Conservation (phyloP, 2,329 filamentous ascomycete species). For the Venturia carpophila region DNA sequence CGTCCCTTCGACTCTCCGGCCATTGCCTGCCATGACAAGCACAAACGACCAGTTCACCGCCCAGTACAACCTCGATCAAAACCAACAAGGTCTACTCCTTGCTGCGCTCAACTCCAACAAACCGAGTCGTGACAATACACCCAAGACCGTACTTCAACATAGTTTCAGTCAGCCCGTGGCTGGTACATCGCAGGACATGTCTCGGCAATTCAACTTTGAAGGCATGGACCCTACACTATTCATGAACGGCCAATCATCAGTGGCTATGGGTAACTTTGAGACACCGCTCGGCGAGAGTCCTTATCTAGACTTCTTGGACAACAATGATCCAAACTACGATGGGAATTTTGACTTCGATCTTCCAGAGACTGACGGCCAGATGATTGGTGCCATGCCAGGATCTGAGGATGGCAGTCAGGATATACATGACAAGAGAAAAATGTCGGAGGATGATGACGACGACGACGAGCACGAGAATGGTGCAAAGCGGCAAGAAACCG, state of each 20-base stretch:
- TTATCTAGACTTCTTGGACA: conserved; percentile 74
- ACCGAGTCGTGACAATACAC: conserved; percentile 24
- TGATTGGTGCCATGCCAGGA: conserved; percentile 70
- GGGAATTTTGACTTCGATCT: conserved; percentile 62
- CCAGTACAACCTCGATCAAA: conserved; percentile 38
- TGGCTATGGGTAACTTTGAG: conserved; percentile 36
- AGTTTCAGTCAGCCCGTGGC: neutral
- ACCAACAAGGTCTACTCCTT: conserved; percentile 41
- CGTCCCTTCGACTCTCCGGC: neutral
- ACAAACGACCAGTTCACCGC: conserved; percentile 27
- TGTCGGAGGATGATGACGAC: conserved; percentile 55
- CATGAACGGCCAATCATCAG: conserved; percentile 6
- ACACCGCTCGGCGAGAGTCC: conserved; percentile 62
- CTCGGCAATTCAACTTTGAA: conserved; percentile 28
- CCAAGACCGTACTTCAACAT: conserved; percentile 24
- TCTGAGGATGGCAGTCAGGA: conserved; percentile 32
- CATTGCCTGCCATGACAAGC: conserved; percentile 13
- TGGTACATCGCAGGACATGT: conserved; percentile 13
- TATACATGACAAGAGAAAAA: conserved; percentile 56
- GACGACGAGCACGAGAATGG: conserved; percentile 56
- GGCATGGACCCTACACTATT: conserved; percentile 28
- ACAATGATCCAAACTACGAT: conserved; percentile 22
- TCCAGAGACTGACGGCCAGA: conserved; percentile 48
- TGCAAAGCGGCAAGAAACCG: conserved; percentile 65
- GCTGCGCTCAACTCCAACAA: conserved; percentile 42